A percentile compares a stretch with the other conserved stretches of the same genome.
phyloP scores from a whole-genome alignment of 2,329 filamentous ascomycete species.

The Corniculantispora saksenae region DNA sequence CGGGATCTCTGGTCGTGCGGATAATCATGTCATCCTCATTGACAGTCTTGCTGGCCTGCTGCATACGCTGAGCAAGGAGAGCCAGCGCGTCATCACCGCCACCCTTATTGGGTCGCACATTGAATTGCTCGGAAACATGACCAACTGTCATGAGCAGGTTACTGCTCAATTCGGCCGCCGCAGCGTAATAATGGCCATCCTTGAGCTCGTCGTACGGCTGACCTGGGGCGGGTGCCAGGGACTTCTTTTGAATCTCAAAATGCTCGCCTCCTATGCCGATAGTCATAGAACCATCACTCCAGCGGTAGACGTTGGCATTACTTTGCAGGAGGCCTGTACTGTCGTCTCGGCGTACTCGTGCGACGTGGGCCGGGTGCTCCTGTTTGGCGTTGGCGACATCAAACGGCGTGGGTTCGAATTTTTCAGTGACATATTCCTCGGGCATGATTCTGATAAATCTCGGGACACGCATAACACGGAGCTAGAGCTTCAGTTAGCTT shows the following conservation, averaged over 20 bases:
- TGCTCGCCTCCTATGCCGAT: constrained; percentile 74
- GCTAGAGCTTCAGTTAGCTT: constrained; percentile 41
- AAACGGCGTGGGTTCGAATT: constrained; percentile 61
- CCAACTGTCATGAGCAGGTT: constrained; percentile 72
- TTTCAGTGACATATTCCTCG: constrained; percentile 64
- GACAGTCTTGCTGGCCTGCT: constrained; percentile 59
- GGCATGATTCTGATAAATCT: constrained; percentile 72
- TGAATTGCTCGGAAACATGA: constrained; percentile 73
- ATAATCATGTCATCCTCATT: constrained; percentile 66
- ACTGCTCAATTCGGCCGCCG: constrained; percentile 67
- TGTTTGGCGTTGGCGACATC: constrained; percentile 55
- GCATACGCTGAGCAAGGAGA: constrained; percentile 66
- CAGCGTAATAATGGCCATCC: constrained; percentile 76
- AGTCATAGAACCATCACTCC: constrained; percentile 78
- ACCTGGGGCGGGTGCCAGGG: constrained; percentile 61
- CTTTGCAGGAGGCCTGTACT: constrained; percentile 68
- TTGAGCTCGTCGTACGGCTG: constrained; percentile 66
- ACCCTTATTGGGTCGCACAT: constrained; percentile 65
- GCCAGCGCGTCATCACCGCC: constrained; percentile 72
- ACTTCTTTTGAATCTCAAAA: constrained; percentile 72
- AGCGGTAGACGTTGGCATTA: constrained; percentile 73
- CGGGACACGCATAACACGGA: constrained; percentile 71
- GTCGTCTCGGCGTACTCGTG: constrained; percentile 69
- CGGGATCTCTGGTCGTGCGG: constrained; percentile 71
- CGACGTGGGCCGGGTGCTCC: constrained; percentile 62